These are phyloP conservation scores for Galerina marginata DNA, from an alignment of 768 basidiomycete species.

Conservation along the genomic window DNA sequence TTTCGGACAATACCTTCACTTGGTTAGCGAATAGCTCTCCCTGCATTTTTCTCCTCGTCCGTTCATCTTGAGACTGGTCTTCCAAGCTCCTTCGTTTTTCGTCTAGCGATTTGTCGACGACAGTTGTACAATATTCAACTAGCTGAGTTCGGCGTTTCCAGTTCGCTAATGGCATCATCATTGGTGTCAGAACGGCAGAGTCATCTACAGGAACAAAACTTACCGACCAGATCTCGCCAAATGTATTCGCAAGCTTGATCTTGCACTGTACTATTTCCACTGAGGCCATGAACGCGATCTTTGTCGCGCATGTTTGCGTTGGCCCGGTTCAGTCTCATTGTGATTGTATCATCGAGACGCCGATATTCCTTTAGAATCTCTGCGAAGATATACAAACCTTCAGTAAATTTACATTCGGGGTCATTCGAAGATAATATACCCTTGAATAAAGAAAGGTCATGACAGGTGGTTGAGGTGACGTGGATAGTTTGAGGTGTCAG, in stretches of 20 bases:
- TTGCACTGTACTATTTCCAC: slow-evolving; percentile 58
- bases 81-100: slow-evolving; percentile 58
- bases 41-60: slow-evolving; percentile 54
- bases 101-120: slow-evolving; percentile 66
- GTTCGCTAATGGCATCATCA: slow-evolving; percentile 42
- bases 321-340: slow-evolving; percentile 82
- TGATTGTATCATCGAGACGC: slow-evolving; percentile 78
- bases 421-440: slow-evolving; percentile 39
- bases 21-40: slow-evolving; percentile 67
- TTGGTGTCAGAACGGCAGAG: slow-evolving; percentile 22
- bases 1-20: slow-evolving; percentile 61
- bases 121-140: slow-evolving; percentile 74
- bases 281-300: slow-evolving; percentile 53
- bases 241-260: slow-evolving; percentile 77
- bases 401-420: background rate
- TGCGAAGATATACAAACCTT: slow-evolving; percentile 32
- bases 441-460: slow-evolving; percentile 81
- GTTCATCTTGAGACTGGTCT: slow-evolving; percentile 47
- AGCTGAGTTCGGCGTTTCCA: slow-evolving; percentile 80
- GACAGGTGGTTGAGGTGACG: slow-evolving; percentile 69
- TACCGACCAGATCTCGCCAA: slow-evolving; percentile 83
- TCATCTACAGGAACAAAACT: slow-evolving; percentile 32
- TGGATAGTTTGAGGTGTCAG: slow-evolving; percentile 67
- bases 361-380: slow-evolving; percentile 86
- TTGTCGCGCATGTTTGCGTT: slow-evolving; percentile 77